Percentiles rank a stretch among this genome's conserved stretches.
phyloP scores from a whole-genome alignment of 768 basidiomycete species.

The Phanerochaete sordida region DNA sequence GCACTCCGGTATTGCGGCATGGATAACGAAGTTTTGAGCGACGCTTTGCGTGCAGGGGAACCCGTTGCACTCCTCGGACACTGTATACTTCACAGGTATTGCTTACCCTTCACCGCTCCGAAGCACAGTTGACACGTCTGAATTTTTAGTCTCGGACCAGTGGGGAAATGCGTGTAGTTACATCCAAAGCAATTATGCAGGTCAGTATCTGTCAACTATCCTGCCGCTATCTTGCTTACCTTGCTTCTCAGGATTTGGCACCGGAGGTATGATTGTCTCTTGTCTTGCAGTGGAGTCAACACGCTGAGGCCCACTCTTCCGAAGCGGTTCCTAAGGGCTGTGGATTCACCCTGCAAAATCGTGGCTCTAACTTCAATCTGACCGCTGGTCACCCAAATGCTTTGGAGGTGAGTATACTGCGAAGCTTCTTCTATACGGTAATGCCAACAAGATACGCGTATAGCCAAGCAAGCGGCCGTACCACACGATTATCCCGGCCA shows the following conservation, averaged over 20 bases:
- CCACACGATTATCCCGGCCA: conserved; percentile 92
- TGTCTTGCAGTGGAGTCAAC: neutral
- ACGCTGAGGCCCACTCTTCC: conserved; percentile 16
- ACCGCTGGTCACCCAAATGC: conserved; percentile 82
- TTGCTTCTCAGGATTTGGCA: conserved; percentile 70
- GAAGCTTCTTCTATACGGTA: neutral
- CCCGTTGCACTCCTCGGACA: conserved; percentile 84
- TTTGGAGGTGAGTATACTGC: conserved; percentile 47
- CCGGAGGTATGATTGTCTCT: conserved; percentile 50
- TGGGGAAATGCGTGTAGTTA: conserved; percentile 90
- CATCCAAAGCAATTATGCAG: conserved; percentile 87
- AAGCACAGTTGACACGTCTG: neutral
- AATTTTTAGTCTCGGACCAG: conserved; percentile 66
- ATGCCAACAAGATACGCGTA: conserved; percentile 20
- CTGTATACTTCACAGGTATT: conserved; percentile 87
- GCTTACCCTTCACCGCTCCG: neutral
- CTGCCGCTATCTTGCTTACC: neutral
- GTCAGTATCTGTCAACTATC: conserved; percentile 31
- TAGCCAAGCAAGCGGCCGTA: conserved; percentile 81
- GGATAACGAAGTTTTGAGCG: neutral
- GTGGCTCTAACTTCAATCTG: conserved; percentile 83
- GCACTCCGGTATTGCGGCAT: conserved; percentile 11
- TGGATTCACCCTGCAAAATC: conserved; percentile 95
- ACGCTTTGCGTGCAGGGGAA: conserved; percentile 51
- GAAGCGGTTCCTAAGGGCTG: conserved; percentile 86